Conservation (phyloP, 352 stramenopile species). For the Globisporangium abappressorium region DNA sequence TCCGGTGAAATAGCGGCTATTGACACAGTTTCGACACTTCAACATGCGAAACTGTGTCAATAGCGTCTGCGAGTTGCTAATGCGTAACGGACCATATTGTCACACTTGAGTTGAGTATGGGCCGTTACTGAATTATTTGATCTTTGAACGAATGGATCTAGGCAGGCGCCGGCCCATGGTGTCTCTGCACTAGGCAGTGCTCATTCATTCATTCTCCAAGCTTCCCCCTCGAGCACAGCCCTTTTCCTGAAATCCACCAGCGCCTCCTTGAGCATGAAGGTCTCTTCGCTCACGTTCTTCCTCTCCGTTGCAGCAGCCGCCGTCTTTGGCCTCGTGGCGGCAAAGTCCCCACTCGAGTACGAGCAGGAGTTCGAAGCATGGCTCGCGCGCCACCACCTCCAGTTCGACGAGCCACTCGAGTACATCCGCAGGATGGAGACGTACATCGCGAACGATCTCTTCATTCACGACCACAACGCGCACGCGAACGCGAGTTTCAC, state of each 20-base stretch:
- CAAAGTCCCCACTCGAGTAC: constrained; percentile 19
- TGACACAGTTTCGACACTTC: not conserved
- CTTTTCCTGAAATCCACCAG: not conserved
- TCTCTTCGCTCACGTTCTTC: constrained; percentile 16
- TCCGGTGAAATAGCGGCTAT: not conserved
- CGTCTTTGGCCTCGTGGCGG: not conserved
- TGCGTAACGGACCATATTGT: not conserved
- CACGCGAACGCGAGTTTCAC: constrained; percentile 18
- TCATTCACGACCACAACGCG: constrained; percentile 26
- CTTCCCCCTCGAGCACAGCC: not conserved
- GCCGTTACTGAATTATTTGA: not conserved
- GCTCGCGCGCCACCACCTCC: constrained; percentile 15
- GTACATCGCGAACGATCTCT: constrained; percentile 29
- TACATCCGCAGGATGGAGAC: constrained; percentile 22
- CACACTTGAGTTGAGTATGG: not conserved
- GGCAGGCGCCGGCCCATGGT: not conserved
- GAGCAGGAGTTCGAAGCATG: constrained; percentile 25
- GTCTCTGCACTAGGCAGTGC: not conserved
- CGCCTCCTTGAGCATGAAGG: constrained; percentile 4
- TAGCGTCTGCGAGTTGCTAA: not conserved
- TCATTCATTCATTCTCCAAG: not conserved
- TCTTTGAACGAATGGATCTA: not conserved
- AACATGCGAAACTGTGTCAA: not conserved
- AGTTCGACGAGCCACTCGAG: constrained; percentile 19
- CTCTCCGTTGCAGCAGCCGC: not conserved